A percentile compares a stretch with the other conserved stretches of the same genome.
These are phyloP conservation scores for Adansonia digitata DNA, from an alignment of 345 rosid genomes.

Conservation along the genomic window DNA sequence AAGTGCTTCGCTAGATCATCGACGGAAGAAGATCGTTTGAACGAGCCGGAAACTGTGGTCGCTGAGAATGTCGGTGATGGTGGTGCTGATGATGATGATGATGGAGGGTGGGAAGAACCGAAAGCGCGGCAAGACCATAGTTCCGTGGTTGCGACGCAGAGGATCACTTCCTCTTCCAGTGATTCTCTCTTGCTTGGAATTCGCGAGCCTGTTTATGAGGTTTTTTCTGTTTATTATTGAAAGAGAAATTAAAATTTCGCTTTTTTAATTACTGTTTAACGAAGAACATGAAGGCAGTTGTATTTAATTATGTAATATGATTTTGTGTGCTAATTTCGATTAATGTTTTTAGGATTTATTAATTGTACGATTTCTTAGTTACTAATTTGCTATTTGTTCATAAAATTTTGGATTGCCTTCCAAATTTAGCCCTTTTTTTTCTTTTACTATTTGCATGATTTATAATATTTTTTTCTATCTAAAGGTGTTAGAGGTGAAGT, in stretches of 20 bases:
- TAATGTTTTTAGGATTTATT: background rate
- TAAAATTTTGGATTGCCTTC: background rate
- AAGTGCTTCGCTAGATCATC: conserved; percentile 48
- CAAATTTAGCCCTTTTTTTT: background rate
- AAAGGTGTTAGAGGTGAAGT: conserved; percentile 87
- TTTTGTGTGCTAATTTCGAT: background rate
- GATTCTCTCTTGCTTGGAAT: conserved; percentile 73
- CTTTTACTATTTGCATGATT: background rate
- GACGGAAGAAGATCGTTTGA: conserved; percentile 49
- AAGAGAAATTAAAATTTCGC: background rate
- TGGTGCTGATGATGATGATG: conserved; percentile 22
- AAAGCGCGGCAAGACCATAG: conserved; percentile 15
- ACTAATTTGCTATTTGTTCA: background rate
- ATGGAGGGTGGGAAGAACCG: conserved; percentile 30
- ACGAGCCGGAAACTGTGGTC: conserved; percentile 36
- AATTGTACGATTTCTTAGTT: background rate
- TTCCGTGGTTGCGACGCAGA: conserved; percentile 18
- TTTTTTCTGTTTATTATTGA: conserved; percentile 9
- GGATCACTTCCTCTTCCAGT: conserved; percentile 30
- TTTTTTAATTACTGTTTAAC: too few relatives aligned
- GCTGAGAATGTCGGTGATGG: conserved; percentile 25
- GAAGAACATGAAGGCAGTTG: too few relatives aligned
- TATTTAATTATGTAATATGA: background rate
- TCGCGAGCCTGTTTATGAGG: conserved; percentile 95
- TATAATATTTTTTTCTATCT: background rate